Evolutionary conservation across 345 rosid genomes (phyloP), one percentile per base, ranked within the genome.

Genomic region (Orychophragmus violaceus): DNA sequence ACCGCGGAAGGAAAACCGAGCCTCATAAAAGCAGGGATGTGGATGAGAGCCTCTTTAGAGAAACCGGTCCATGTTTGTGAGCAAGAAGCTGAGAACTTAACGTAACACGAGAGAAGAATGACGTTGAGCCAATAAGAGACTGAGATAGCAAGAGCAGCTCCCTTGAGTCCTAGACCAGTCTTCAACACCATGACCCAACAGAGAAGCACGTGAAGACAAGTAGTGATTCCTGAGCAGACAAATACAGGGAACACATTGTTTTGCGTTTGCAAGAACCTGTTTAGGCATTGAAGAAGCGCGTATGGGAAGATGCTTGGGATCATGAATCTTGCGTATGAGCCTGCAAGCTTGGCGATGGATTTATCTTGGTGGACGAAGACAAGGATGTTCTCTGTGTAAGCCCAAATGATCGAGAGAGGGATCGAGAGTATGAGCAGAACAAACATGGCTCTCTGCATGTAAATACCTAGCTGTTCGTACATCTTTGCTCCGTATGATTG

Each of bases 401-500:
- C 32, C 71, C 66, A 88, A 19, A 88, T 23, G 30, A 77, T 5
- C 0, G 95, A 72, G 0, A 87, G 79, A 3, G 95, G 97, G 13
- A 90, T 36, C 69, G 90, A 79, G 25, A 82, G 81, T 2, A 87
- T 61, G 3, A 76, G 11, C 22, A 90, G 85, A 61, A 87, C 81
- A 58, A 88, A 11, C 78, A 87, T 84, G 23, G 89, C 91, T 75
- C 90, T 74, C 61, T 87, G 97, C 82, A 52, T 80, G 62, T 85
- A 82, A 23, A 87, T 77, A 6, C 94, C 86, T 1, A 90, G 58
- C 81, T 76, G 66, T 0, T 51, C 81, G 17, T 84, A 80, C 59
- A 82, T 82, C 66, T 72, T 80, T 8, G 94, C 96, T 66, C 94
- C 91, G 48, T 79, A 85, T 1, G 96, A 77, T 48, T 89, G 91